Percentiles rank a stretch among this genome's conserved stretches.
phyloP scores from a whole-genome alignment of 1,284 basidiomycete species.

The Puccinia triticina region DNA sequence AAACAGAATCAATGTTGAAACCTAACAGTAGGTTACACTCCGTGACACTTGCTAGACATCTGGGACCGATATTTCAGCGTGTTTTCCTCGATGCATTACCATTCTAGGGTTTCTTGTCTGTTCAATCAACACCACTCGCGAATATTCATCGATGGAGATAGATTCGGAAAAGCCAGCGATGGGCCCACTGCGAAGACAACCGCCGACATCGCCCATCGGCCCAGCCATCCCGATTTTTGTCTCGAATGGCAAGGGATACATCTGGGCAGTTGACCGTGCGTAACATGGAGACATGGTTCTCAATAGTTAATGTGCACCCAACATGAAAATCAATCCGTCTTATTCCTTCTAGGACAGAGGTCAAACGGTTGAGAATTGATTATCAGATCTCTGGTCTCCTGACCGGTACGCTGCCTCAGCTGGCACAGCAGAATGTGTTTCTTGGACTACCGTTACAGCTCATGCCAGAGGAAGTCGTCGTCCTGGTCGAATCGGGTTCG shows the following conservation, averaged over 20 bases:
- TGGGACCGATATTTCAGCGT: no score
- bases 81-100: no score
- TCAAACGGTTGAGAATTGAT: slow-evolving; percentile 73
- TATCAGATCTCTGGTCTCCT: slow-evolving; percentile 83
- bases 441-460: slow-evolving; percentile 85
- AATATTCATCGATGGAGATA: background rate
- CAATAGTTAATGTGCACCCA: background rate
- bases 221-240: slow-evolving; percentile 64
- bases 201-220: slow-evolving; percentile 16
- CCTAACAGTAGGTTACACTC: no score
- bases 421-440: slow-evolving; percentile 96
- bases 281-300: slow-evolving; percentile 50
- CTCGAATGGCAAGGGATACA: slow-evolving; percentile 71
- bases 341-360: slow-evolving; percentile 65
- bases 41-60: no score
- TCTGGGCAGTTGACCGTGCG: slow-evolving; percentile 77
- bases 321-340: background rate
- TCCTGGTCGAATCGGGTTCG: slow-evolving; percentile 78
- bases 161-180: background rate
- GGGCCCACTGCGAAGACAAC: slow-evolving; percentile 9
- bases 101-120: no score
- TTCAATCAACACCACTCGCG: no score
- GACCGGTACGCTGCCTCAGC: slow-evolving; percentile 86
- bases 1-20: no score
- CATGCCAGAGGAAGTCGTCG: slow-evolving; percentile 86